These are phyloP conservation scores for Auxenochlorella pyrenoidosa DNA, from an alignment of 139 green algal genomes.

Conservation along the genomic window DNA sequence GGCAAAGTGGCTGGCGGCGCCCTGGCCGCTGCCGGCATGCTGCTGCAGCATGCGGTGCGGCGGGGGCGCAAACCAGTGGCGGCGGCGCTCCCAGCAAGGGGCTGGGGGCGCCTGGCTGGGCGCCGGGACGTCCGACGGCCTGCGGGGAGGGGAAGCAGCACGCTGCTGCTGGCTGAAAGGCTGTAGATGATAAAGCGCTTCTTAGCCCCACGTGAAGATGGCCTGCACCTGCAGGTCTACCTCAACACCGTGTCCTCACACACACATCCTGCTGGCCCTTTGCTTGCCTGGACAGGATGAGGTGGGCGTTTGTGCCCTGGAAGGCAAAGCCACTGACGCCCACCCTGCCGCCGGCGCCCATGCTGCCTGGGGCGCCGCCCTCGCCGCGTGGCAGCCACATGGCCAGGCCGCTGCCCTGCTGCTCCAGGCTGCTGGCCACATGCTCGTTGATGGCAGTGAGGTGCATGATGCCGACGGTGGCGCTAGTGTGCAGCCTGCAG, in stretches of 20 bases:
- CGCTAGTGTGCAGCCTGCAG: neutral
- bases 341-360: neutral
- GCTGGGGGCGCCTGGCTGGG: neutral
- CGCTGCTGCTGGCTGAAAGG: neutral
- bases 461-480: slow-evolving; percentile 23
- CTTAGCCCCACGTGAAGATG: too few relatives aligned
- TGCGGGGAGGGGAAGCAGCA: neutral
- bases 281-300: slow-evolving; percentile 11
- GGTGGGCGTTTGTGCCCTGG: slow-evolving; percentile 61
- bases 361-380: neutral
- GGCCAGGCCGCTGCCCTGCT: slow-evolving; percentile 30
- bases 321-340: slow-evolving; percentile 45
- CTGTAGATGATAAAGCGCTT: too few relatives aligned
- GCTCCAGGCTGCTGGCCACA: slow-evolving; percentile 33
- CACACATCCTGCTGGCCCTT: neutral
- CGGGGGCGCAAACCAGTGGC: slow-evolving; percentile 35
- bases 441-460: slow-evolving; percentile 18
- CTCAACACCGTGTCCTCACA: neutral
- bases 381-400: neutral
- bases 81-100: slow-evolving; percentile 3
- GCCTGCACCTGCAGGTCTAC: too few relatives aligned
- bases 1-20: slow-evolving; percentile 33
- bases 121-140: neutral
- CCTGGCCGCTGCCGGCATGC: neutral
- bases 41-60: slow-evolving; percentile 23